Percentiles rank a stretch among this genome's conserved stretches.
These are phyloP conservation scores for Rosa rugosa DNA, from an alignment of 306 rosid genomes.

Conservation along the genomic window DNA sequence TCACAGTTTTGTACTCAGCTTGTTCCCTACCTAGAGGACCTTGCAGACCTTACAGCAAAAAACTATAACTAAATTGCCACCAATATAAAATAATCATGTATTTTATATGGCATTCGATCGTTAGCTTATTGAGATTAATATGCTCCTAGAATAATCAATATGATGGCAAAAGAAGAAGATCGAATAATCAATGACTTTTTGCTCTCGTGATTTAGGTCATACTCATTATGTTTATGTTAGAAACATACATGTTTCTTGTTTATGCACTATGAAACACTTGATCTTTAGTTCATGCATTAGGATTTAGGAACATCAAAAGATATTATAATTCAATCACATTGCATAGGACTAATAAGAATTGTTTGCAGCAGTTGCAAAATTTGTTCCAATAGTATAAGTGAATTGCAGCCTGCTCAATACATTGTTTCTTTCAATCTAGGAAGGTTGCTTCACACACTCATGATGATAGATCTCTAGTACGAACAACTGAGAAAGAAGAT, in stretches of 20 bases:
- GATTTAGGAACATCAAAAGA: neutral
- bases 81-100: neutral
- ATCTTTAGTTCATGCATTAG: neutral
- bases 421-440: too few species aligned
- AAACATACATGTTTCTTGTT: neutral
- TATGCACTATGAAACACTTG: neutral
- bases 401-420: neutral
- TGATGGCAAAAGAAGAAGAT: neutral
- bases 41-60: neutral
- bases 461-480: neutral
- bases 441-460: neutral
- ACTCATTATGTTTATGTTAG: neutral
- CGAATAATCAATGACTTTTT: neutral
- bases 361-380: neutral
- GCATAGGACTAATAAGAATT: neutral
- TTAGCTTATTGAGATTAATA: neutral
- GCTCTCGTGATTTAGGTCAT: neutral
- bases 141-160: neutral
- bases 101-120: neutral
- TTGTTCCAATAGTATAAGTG: too few species aligned
- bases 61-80: neutral
- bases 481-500: neutral
- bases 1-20: constrained; percentile 4
- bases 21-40: constrained; percentile 9
- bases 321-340: neutral